A percentile compares a stretch with the other conserved stretches of the same genome.
Evolutionary conservation across 2,329 filamentous ascomycete genomes (phyloP).

Genomic region (Geoglossum cookeanum): DNA sequence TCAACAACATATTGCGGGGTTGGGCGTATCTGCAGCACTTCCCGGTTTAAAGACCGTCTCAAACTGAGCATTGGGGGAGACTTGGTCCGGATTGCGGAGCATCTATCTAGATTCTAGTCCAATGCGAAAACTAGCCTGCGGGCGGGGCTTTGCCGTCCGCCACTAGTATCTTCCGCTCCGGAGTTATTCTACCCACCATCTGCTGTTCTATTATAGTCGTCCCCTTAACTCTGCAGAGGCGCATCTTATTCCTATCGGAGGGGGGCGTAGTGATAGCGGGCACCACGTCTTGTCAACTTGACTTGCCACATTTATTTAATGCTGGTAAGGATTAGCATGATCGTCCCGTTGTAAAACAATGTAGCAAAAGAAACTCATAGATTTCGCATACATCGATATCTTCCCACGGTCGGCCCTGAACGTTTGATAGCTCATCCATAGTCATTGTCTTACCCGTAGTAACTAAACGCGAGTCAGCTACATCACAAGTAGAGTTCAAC

Average conservation of each 20-base stretch:
- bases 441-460: conserved; percentile 83
- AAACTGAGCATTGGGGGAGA: neutral
- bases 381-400: conserved; percentile 31
- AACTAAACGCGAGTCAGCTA: conserved; percentile 20
- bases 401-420: conserved; percentile 84
- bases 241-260: neutral
- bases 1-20: neutral
- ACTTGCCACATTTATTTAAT: neutral
- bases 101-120: neutral
- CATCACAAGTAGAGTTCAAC: neutral
- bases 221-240: no score
- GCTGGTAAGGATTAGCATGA: neutral
- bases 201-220: no score
- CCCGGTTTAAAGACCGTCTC: neutral
- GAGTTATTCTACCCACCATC: neutral
- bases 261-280: neutral
- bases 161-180: neutral
- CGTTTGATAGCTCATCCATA: conserved; percentile 63
- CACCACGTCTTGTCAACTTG: neutral
- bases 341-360: neutral
- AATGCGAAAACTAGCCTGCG: neutral
- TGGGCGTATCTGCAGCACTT: neutral
- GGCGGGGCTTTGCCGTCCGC: neutral
- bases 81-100: neutral
- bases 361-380: conserved; percentile 6